Conservation (phyloP, 179 eudicot species). For the Camellia oleifera region DNA sequence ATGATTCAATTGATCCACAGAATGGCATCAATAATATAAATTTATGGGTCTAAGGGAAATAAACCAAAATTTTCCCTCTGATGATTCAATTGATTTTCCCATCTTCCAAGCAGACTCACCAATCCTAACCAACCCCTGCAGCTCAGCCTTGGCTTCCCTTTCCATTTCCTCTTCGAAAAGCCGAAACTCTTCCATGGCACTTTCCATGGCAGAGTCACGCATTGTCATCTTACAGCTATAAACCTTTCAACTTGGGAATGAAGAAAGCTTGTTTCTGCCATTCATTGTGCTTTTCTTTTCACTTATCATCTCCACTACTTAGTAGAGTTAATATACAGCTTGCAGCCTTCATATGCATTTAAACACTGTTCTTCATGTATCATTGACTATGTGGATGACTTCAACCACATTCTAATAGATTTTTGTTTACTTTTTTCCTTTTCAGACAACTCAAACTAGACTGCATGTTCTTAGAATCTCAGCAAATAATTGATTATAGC, state of each 20-base stretch:
- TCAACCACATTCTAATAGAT: background rate
- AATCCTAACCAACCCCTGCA: constrained; percentile 29
- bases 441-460: constrained; percentile 84
- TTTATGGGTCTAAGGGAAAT: too few relatives aligned
- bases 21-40: constrained; percentile 21
- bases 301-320: background rate
- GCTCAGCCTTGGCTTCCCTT: constrained; percentile 35
- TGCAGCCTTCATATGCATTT: background rate
- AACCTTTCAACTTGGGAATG: too few relatives aligned
- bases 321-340: background rate
- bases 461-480: constrained; percentile 80
- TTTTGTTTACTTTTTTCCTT: constrained; percentile 13
- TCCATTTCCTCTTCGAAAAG: constrained; percentile 55
- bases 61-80: too few relatives aligned
- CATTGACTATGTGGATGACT: background rate
- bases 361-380: background rate
- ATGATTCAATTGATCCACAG: constrained; percentile 35
- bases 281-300: too few relatives aligned
- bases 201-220: constrained; percentile 62
- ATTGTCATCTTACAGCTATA: too few relatives aligned
- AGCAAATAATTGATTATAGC: constrained; percentile 87
- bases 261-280: too few relatives aligned
- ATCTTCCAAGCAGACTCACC: constrained; percentile 50
- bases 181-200: constrained; percentile 72
- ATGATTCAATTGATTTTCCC: constrained; percentile 50